Conservation (phyloP, 139 green algal species). For the Asterochloris erici region DNA sequence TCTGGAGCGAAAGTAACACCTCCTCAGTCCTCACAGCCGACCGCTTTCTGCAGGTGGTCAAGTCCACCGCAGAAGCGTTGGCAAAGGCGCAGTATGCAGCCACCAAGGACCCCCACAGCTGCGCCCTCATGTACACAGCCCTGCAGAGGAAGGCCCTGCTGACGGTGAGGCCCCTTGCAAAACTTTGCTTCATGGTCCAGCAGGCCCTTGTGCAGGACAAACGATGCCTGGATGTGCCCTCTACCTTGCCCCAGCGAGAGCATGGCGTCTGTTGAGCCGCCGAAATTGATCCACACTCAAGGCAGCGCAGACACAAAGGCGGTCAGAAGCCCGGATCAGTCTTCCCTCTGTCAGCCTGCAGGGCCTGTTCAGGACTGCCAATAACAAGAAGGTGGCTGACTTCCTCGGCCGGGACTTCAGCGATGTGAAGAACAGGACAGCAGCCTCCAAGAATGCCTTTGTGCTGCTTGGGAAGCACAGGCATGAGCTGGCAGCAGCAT, state of each 20-base stretch:
- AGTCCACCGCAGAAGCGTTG: constrained; percentile 56
- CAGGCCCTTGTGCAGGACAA: neutral
- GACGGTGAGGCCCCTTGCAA: constrained; percentile 16
- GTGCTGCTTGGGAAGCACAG: constrained; percentile 84
- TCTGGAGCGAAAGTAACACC: no score
- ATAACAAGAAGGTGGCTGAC: constrained; percentile 68
- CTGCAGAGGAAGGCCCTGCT: constrained; percentile 67
- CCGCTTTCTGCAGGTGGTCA: neutral
- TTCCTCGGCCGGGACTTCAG: constrained; percentile 82
- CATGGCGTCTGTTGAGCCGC: neutral
- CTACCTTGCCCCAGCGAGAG: neutral
- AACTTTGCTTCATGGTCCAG: neutral
- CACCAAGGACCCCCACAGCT: constrained; percentile 69
- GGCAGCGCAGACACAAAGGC: neutral
- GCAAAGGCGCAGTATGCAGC: constrained; percentile 69
- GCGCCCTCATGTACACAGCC: constrained; percentile 76
- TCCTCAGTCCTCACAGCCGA: no score
- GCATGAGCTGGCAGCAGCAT: constrained; percentile 72
- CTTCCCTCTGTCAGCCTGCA: constrained; percentile 15
- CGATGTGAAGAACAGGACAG: constrained; percentile 35
- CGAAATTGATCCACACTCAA: neutral
- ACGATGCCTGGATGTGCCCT: neutral
- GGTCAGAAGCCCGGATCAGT: neutral
- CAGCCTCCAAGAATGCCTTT: constrained; percentile 90
- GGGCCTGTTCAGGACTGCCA: constrained; percentile 61